phyloP scores from a whole-genome alignment of 2,329 filamentous ascomycete species.

The Trichoderma sp. region DNA sequence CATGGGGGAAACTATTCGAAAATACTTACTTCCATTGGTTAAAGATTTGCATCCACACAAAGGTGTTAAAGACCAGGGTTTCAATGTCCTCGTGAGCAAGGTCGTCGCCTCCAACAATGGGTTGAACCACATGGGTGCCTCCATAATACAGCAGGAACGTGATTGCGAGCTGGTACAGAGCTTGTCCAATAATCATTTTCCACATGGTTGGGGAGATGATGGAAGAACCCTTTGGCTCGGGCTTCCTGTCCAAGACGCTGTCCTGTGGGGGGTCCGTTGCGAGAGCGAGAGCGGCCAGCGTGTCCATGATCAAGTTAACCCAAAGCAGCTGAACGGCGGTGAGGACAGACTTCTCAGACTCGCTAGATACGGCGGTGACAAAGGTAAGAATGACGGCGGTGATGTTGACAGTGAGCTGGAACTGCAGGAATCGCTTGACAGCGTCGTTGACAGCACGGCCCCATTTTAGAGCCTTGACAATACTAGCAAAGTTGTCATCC shows the following conservation, averaged over 20 bases:
- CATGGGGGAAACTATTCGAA: too few species aligned
- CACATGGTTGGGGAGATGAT: conserved; percentile 90
- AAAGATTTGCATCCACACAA: conserved; percentile 99
- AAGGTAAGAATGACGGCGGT: conserved; percentile 87
- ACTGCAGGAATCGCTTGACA: conserved; percentile 73
- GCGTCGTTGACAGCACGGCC: conserved; percentile 75
- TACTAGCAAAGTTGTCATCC: conserved; percentile 87
- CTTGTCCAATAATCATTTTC: conserved; percentile 98
- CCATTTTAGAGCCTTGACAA: conserved; percentile 80
- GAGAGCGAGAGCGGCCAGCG: conserved; percentile 82
- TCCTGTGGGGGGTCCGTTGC: conserved; percentile 87
- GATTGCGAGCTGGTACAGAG: conserved; percentile 80
- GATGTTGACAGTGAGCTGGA: conserved; percentile 85
- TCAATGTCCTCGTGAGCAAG: conserved; percentile 52
- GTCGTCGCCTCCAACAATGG: conserved; percentile 45
- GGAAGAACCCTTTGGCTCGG: conserved; percentile 54
- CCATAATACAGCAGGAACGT: conserved; percentile 83
- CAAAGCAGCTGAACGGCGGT: conserved; percentile 89
- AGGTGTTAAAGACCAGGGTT: conserved; percentile 94
- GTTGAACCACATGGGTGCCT: conserved; percentile 40
- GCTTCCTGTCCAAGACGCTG: conserved; percentile 75
- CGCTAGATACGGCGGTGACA: conserved; percentile 75
- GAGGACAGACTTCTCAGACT: conserved; percentile 69
- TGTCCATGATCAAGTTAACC: conserved; percentile 98
- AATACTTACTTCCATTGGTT: conserved; percentile 85